These are phyloP conservation scores for Corinectria fuckeliana DNA, from an alignment of 2,329 filamentous ascomycete genomes.

Conservation along the genomic window DNA sequence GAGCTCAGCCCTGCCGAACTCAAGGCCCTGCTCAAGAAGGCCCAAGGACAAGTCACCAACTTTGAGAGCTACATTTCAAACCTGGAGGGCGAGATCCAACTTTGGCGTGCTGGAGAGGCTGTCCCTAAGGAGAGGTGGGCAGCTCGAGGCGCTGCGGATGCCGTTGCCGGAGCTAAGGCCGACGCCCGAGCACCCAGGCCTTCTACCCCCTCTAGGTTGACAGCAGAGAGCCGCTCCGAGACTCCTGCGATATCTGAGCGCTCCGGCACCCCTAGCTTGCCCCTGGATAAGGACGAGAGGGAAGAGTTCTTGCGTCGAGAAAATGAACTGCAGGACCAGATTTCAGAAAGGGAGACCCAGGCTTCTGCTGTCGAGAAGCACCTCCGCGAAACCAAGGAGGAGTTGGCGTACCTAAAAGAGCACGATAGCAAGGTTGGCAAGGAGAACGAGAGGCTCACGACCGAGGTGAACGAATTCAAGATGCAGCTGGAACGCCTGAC, in stretches of 20 bases:
- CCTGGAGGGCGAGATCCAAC: conserved; percentile 82
- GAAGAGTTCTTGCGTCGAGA: conserved; percentile 95
- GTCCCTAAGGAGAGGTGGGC: conserved; percentile 93
- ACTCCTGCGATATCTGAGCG: conserved; percentile 77
- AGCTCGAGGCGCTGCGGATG: conserved; percentile 64
- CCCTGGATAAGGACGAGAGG: conserved; percentile 93
- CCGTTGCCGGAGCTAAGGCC: conserved; percentile 45
- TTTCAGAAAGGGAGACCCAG: conserved; percentile 88
- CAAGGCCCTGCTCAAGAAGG: conserved; percentile 91
- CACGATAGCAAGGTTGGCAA: conserved; percentile 83
- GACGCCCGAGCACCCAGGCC: conserved; percentile 56
- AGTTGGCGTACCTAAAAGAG: conserved; percentile 84
- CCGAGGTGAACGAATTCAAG: conserved; percentile 89
- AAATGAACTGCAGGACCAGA: conserved; percentile 96
- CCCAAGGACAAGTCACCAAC: conserved; percentile 84
- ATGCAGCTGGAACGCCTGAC: conserved; percentile 96
- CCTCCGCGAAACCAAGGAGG: conserved; percentile 83
- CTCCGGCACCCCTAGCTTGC: conserved; percentile 83
- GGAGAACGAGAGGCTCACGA: conserved; percentile 86
- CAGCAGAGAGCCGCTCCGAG: conserved; percentile 65
- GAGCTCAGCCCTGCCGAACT: conserved; percentile 95
- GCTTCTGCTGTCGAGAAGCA: conserved; percentile 81
- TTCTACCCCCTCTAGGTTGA: conserved; percentile 58
- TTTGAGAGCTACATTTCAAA: conserved; percentile 87
- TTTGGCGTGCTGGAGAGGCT: conserved; percentile 86